These are phyloP conservation scores for Fusarium sp. DNA, from an alignment of 2,329 filamentous ascomycete genomes.

Conservation along the genomic window DNA sequence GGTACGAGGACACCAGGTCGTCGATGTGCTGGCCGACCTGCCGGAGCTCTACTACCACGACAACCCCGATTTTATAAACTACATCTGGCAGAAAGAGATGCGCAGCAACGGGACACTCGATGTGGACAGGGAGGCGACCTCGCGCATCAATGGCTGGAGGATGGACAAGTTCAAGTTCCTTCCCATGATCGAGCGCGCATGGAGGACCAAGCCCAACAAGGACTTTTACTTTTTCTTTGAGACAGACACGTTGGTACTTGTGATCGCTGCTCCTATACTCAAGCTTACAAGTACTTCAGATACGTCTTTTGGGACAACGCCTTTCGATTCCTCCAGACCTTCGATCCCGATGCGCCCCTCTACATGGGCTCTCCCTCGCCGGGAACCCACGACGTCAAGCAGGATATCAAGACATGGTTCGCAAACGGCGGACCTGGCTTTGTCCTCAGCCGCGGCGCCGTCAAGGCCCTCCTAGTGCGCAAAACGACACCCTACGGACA, in stretches of 20 bases:
- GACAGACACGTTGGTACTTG: constrained; percentile 61
- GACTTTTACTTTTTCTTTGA: constrained; percentile 69
- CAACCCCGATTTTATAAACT: constrained; percentile 54
- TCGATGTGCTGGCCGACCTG: constrained; percentile 61
- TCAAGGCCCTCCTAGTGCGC: constrained; percentile 55
- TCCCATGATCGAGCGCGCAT: constrained; percentile 65
- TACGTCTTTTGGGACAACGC: constrained; percentile 55
- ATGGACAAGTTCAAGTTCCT: constrained; percentile 70
- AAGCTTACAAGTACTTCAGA: constrained; percentile 24
- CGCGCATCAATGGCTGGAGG: constrained; percentile 59
- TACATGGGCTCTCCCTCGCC: constrained; percentile 64
- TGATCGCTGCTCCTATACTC: too few species aligned
- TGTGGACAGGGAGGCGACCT: constrained; percentile 44
- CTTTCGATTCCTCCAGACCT: constrained; percentile 61
- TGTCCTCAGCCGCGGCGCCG: constrained; percentile 58
- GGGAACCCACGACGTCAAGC: constrained; percentile 48
- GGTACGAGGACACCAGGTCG: constrained; percentile 55
- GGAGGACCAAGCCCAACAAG: constrained; percentile 58
- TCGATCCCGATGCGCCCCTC: constrained; percentile 56
- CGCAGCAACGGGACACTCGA: constrained; percentile 49
- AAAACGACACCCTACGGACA: constrained; percentile 49
- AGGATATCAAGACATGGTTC: constrained; percentile 55
- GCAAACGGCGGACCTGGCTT: constrained; percentile 63
- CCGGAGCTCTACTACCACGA: constrained; percentile 54
- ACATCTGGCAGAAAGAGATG: constrained; percentile 55